Base-by-base conservation (phyloP, 225 moss, liverwort and hornwort genomes). In the Pseudisothecium myosuroides region DNA sequence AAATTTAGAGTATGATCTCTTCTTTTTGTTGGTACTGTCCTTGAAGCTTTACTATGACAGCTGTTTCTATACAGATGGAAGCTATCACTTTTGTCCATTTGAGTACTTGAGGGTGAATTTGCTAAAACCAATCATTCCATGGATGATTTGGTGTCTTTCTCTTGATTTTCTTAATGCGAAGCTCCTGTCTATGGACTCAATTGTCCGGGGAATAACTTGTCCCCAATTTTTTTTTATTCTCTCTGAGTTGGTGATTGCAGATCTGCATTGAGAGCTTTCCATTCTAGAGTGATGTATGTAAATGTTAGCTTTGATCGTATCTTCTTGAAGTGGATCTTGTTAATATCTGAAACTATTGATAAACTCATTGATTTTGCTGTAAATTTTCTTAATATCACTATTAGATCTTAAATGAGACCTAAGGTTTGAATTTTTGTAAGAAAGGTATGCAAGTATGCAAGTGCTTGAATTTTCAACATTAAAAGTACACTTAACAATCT, bases 261-360 rank as follows among this genome's bases (percentile, higher is more conserved):
- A 95, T 97, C 97, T 90, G 97, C 98, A 58, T 45, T 98, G 37
- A 84, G 92, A 88, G 92, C 96, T 84, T 98, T 98, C 90, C 91
- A 93, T 83, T 89, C 91, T 54, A 94, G 98, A 87, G 92, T 94
- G 37, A 60, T 90, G 23, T 98, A 98, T 87, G 96, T 97, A 8
- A 98, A 98, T 86, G 96, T 95, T 81, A 95, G 37, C 71, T 98
- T 96, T 81, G 98, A 98, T 87, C 96, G 96, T 98, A 98, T 98
- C 98, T 94, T 92, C 52, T 73, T 78, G 49, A 77, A 58, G 6
- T n/a, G 19, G 47, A 49, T 34, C n/a, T 54, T 69, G 26, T 50
- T 45, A 74, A 60, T 43, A 68, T 83, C 14, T 49, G 16, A 47
- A 52, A 50, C 14, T 65, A 29, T 5, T 60, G 32, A 55, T 63